Percentiles rank a stretch among this genome's conserved stretches.
phyloP scores from a whole-genome alignment of 306 rosid species.

The Cucurbita pepo region DNA sequence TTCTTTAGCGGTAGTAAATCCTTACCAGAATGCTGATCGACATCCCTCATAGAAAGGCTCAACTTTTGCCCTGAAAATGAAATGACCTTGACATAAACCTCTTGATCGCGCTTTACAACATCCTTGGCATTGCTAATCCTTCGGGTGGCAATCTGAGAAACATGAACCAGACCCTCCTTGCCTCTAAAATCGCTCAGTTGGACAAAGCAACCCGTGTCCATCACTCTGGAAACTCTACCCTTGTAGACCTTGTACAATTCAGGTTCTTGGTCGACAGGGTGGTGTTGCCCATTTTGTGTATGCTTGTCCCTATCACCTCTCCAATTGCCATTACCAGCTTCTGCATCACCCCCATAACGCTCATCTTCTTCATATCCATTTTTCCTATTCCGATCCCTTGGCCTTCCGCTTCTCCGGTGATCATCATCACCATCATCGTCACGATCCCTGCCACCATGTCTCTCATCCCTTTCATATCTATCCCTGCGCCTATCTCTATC shows the following conservation, averaged over 20 bases:
- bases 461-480: slow-evolving; percentile 13
- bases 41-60: slow-evolving; percentile 81
- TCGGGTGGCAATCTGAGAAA: slow-evolving; percentile 69
- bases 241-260: slow-evolving; percentile 59
- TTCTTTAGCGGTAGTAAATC: slow-evolving; percentile 70
- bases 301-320: slow-evolving; percentile 23
- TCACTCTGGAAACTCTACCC: slow-evolving; percentile 66
- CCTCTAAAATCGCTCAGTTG: slow-evolving; percentile 59
- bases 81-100: slow-evolving; percentile 66
- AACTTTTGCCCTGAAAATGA: slow-evolving; percentile 67
- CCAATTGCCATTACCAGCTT: slow-evolving; percentile 10
- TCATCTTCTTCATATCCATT: slow-evolving; percentile 19
- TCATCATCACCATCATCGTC: slow-evolving; percentile 13
- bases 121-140: slow-evolving; percentile 70
- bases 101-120: slow-evolving; percentile 68
- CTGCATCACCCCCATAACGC: slow-evolving; percentile 19
- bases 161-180: slow-evolving; percentile 80
- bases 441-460: slow-evolving; percentile 12
- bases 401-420: slow-evolving; percentile 21
- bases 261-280: slow-evolving; percentile 35
- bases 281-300: slow-evolving; percentile 12
- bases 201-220: slow-evolving; percentile 82
- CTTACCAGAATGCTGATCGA: slow-evolving; percentile 63
- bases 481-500: slow-evolving; percentile 11
- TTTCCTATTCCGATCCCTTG: slow-evolving; percentile 16